phyloP scores from a whole-genome alignment of 2,329 filamentous ascomycete genomes.

The Fusarium pseudonygamai region DNA sequence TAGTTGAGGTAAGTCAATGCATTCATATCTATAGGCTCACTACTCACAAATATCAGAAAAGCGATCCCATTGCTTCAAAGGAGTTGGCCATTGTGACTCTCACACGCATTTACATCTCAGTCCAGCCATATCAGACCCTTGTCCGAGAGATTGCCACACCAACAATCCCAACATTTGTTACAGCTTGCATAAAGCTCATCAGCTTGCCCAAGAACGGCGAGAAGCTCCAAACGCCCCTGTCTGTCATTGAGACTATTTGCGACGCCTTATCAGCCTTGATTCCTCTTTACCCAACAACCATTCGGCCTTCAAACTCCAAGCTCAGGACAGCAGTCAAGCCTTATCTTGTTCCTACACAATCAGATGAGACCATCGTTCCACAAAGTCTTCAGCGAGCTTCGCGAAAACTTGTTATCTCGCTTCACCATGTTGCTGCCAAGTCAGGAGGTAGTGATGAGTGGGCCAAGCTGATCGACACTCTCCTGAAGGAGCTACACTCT shows the following conservation, averaged over 20 bases:
- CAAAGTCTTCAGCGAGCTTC: constrained; percentile 65
- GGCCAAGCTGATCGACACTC: constrained; percentile 70
- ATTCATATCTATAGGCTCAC: background rate
- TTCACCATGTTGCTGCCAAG: constrained; percentile 85
- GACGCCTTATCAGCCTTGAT: constrained; percentile 77
- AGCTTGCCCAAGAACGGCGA: constrained; percentile 52
- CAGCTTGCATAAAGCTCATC: constrained; percentile 74
- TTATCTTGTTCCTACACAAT: constrained; percentile 72
- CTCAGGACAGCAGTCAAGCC: constrained; percentile 68
- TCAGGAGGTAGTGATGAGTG: constrained; percentile 81
- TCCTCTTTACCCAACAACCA: constrained; percentile 83
- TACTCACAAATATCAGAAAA: constrained; percentile 65
- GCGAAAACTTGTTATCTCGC: constrained; percentile 71
- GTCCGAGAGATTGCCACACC: constrained; percentile 89
- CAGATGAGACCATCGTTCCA: constrained; percentile 59
- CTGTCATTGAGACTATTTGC: constrained; percentile 73
- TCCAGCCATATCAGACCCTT: constrained; percentile 83
- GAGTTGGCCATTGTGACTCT: constrained; percentile 80
- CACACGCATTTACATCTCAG: constrained; percentile 83
- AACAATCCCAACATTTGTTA: constrained; percentile 77
- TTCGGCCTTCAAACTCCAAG: constrained; percentile 78
- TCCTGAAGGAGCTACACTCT: constrained; percentile 72
- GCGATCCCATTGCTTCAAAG: constrained; percentile 78
- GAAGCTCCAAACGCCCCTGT: constrained; percentile 48
- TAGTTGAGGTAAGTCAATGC: constrained; percentile 71